Base-by-base conservation (phyloP, 495 filamentous ascomycete genomes). In the Symbiotaphrina buchneri region DNA sequence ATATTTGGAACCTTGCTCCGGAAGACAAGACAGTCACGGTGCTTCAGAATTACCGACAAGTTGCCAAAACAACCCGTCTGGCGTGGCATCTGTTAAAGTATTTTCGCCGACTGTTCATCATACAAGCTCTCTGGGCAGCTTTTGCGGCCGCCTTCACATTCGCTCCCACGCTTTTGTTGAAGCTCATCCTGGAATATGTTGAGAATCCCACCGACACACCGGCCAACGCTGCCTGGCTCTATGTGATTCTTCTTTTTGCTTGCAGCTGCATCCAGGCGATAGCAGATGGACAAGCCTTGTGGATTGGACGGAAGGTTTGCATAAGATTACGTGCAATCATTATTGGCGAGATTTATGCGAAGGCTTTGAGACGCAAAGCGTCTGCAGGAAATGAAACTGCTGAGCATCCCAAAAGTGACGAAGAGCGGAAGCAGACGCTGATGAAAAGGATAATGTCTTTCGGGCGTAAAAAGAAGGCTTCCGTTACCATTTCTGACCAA, bases 261-360 rank as follows among this genome's bases (percentile, higher is more conserved):
- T 75, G 79, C 4, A 74, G 80, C 31, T 59, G 73, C 27, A 49
- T 79, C 21, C 71, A 83, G 33, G 83, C 84, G 4, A 54, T 87
- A 14, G 70, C 68, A 16, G 78, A 79, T 48, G 74, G 71, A 10
- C 83, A 92, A 48, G 78, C 83, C n/a, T 64, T 99, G 0, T 95
- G 71, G 67, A 72, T 91, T 32, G 90, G 90, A 11, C 74, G 90
- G 27, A 90, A 79, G 47, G 79, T 95, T 33, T 91, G 84, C 49
- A 81, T 99, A 39, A 73, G 76, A 32, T 58, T 95, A 21, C 77
- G 85, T 22, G 83, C 90, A 16, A 82, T 99, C 41, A 81, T 99
- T 25, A 78, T 99, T 42, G 90, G 90, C 28, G 90, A 99, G 46
- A 83, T 99, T 23, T 99, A 95, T 47, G 77, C 85, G 22, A 99